A percentile compares a stretch with the other conserved stretches of the same genome.
phyloP scores from a whole-genome alignment of 2,329 filamentous ascomycete species.

The Orbilia brochopaga region DNA sequence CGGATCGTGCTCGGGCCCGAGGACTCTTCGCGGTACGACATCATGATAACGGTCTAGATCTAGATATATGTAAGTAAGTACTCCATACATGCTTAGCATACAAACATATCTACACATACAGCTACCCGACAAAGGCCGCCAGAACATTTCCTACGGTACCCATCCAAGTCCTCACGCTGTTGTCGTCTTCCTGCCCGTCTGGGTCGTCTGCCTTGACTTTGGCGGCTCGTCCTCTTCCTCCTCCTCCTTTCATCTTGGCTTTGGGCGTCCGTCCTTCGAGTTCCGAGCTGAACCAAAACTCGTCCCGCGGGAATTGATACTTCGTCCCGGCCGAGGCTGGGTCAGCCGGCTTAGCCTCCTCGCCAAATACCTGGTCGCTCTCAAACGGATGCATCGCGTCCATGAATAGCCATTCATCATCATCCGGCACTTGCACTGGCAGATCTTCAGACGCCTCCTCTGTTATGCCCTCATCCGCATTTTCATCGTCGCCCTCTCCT shows the following conservation, averaged over 20 bases:
- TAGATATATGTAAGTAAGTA: neutral
- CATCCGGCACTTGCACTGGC: slow-evolving; percentile 19
- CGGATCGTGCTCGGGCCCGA: too few relatives aligned
- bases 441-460: slow-evolving; percentile 9
- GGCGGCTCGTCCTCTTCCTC: too few relatives aligned
- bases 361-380: slow-evolving; percentile 39
- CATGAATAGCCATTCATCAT: slow-evolving; percentile 49
- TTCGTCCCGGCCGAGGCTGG: slow-evolving; percentile 27
- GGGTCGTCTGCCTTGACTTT: neutral
- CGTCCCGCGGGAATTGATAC: slow-evolving; percentile 37
- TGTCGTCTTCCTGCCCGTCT: neutral
- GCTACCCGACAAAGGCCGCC: slow-evolving; percentile 45
- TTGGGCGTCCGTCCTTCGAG: slow-evolving; percentile 14
- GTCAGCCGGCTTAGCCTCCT: slow-evolving; percentile 32
- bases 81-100: neutral
- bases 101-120: neutral
- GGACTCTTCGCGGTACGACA: too few relatives aligned
- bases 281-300: slow-evolving; percentile 38
- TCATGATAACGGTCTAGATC: too few relatives aligned
- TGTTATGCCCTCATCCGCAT: neutral
- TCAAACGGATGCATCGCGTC: slow-evolving; percentile 42
- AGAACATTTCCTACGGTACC: slow-evolving; percentile 40
- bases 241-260: neutral
- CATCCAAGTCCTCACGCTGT: slow-evolving; percentile 20
- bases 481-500: neutral